Evolutionary conservation across 192 early-diverging fungal species (phyloP).

Genomic region (Funneliformis mosseae): DNA sequence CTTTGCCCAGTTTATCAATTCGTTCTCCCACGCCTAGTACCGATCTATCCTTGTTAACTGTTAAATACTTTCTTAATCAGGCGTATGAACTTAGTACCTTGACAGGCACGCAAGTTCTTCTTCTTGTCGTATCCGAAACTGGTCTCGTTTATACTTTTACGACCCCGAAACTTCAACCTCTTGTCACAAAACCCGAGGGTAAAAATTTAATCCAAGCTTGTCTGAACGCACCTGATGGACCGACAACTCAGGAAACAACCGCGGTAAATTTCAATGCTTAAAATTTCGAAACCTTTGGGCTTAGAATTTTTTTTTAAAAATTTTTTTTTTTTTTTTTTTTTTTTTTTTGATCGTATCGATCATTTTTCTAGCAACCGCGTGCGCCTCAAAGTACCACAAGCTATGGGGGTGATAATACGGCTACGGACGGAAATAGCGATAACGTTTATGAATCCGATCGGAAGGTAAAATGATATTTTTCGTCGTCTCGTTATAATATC

Average conservation of each 20-base stretch:
- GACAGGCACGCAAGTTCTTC: slow-evolving; percentile 92
- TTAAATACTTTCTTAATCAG: slow-evolving; percentile 38
- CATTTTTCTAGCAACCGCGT: background rate
- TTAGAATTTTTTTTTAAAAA: background rate
- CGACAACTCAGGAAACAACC: slow-evolving; percentile 29
- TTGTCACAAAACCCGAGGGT: slow-evolving; percentile 89
- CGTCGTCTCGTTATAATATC: background rate
- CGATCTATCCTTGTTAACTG: background rate
- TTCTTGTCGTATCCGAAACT: slow-evolving; percentile 93
- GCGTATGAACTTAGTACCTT: slow-evolving; percentile 92
- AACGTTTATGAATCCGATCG: slow-evolving; percentile 17
- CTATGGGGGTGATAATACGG: slow-evolving; percentile 22
- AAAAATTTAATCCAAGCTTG: slow-evolving; percentile 93
- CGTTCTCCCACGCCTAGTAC: background rate
- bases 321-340: background rate
- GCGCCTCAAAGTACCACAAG: background rate
- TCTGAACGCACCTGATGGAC: slow-evolving; percentile 80
- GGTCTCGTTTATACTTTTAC: slow-evolving; percentile 96
- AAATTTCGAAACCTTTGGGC: background rate
- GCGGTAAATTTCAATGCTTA: slow-evolving; percentile 32
- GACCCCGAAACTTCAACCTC: slow-evolving; percentile 89
- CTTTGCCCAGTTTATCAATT: background rate
- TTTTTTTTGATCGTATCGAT: background rate
- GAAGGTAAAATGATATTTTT: slow-evolving; percentile 7
- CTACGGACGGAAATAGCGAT: slow-evolving; percentile 9